Percentiles rank a stretch among this genome's conserved stretches.
Evolutionary conservation across 768 basidiomycete genomes (phyloP).

Genomic region (Termitomyces sp.): DNA sequence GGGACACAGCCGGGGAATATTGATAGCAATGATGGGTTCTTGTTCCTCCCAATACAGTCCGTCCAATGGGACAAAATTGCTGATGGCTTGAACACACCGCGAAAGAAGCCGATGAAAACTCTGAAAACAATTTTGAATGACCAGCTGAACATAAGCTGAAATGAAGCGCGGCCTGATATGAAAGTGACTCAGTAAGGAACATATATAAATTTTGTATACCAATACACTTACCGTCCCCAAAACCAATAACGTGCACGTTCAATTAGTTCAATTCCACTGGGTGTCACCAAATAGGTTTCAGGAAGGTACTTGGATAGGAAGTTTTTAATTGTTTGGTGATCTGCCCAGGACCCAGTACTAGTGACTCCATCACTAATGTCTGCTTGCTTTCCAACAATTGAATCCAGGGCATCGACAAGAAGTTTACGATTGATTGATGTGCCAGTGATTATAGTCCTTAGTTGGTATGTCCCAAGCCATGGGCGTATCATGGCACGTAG

Average conservation of each 20-base stretch:
- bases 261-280: neutral
- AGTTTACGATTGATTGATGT: neutral
- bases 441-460: neutral
- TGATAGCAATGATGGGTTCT: neutral
- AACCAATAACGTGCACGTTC: neutral
- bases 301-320: neutral
- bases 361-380: neutral
- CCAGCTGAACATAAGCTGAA: neutral
- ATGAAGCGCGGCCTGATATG: neutral
- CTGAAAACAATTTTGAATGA: neutral
- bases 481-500: neutral
- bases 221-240: too few species aligned
- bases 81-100: neutral
- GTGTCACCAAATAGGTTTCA: neutral
- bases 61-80: neutral
- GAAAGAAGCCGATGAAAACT: neutral
- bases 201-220: too few species aligned
- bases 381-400: neutral
- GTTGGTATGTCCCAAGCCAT: neutral
- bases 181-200: neutral
- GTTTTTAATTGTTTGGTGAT: neutral
- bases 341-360: neutral
- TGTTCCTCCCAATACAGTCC: neutral
- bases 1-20: neutral
- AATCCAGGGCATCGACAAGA: neutral